Evolutionary conservation across 192 early-diverging fungal species (phyloP), one percentile per base, ranked within the genome.

Genomic region (Spizellomyces punctatus): DNA sequence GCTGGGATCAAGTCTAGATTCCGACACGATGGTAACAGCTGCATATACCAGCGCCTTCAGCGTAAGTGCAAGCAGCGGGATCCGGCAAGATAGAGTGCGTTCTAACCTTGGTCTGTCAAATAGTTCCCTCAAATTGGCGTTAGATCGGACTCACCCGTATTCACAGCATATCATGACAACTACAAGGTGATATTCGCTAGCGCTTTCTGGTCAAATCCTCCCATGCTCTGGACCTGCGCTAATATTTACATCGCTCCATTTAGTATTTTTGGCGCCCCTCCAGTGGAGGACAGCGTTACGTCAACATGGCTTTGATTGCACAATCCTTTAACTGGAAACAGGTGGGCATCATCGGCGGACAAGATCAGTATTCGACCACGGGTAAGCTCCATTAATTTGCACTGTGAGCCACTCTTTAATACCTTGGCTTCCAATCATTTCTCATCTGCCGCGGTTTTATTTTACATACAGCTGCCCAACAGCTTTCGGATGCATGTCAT

Each of bases 301-400:
- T 19, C n/a, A 56, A 56, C 54, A n/a, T 56, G 54, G 54, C 22
- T 6, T 22, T 19, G 22, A 56, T 56, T 19, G 54, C 54, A n/a
- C n/a, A 56, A 56, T 19, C 54, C 22, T 56, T 56, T 22, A 56
- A 56, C 54, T 56, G 54, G 54, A 56, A n/a, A n/a, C 54, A 56
- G 22, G 54, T 56, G n/a, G 54, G 54, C 54, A 56, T 56, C 7
- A 56, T 56, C 7, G n/a, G n/a, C 22, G 54, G 54, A 0, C 54
- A 56, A 56, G 54, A 56, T 22, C 54, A 36, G 27, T 36, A 36
- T 36, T 36, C 27, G 27, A 36, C 27, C 27, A 36, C 27, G 0
- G 27, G 27, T 36, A 36, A 36, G 27, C 27, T 3, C 27, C 27
- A 36, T 3, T 3, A 3, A 36, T 36, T 36, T 36, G 27, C 27